Percentiles rank a stretch among this genome's conserved stretches.
These are phyloP conservation scores for Candida fluviatilis DNA, from an alignment of 805 yeast species.

Conservation along the genomic window DNA sequence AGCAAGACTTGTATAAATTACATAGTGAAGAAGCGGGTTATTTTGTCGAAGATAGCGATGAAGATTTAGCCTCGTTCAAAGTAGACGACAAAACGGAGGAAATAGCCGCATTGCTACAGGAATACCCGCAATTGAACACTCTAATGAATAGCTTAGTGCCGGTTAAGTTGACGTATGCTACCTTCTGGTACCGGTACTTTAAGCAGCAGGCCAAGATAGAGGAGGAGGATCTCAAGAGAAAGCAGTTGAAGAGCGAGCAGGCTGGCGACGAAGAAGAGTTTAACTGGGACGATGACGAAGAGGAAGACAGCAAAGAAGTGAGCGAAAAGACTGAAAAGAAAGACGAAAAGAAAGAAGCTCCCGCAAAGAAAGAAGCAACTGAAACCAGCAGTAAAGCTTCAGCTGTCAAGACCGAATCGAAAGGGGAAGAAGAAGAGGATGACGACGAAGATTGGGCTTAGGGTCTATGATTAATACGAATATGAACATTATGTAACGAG, in stretches of 20 bases:
- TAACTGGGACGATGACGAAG: slow-evolving; percentile 51
- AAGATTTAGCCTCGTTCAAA: slow-evolving; percentile 27
- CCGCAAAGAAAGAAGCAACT: background rate
- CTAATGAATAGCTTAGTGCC: slow-evolving; percentile 69
- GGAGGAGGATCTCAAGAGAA: slow-evolving; percentile 62
- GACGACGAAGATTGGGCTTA: slow-evolving; percentile 47
- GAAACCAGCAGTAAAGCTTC: background rate
- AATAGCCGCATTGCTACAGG: slow-evolving; percentile 43
- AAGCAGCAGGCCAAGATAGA: slow-evolving; percentile 48
- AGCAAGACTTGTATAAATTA: slow-evolving; percentile 34
- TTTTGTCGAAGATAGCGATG: slow-evolving; percentile 13
- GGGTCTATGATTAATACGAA: background rate
- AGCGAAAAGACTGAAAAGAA: slow-evolving; percentile 11
- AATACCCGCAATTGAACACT: slow-evolving; percentile 44
- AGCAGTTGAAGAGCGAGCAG: slow-evolving; percentile 42
- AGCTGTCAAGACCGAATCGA: background rate
- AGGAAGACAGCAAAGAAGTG: no score
- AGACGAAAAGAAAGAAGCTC: slow-evolving; percentile 1
- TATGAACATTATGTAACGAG: no score
- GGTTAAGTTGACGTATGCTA: slow-evolving; percentile 47
- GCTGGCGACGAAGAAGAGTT: slow-evolving; percentile 41
- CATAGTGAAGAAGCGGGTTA: slow-evolving; percentile 29
- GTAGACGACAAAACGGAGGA: slow-evolving; percentile 48
- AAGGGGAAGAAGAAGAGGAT: slow-evolving; percentile 26
- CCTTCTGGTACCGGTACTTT: slow-evolving; percentile 77